Conservation (phyloP, 2,329 filamentous ascomycete species). For the Stachybotrys echinatus region DNA sequence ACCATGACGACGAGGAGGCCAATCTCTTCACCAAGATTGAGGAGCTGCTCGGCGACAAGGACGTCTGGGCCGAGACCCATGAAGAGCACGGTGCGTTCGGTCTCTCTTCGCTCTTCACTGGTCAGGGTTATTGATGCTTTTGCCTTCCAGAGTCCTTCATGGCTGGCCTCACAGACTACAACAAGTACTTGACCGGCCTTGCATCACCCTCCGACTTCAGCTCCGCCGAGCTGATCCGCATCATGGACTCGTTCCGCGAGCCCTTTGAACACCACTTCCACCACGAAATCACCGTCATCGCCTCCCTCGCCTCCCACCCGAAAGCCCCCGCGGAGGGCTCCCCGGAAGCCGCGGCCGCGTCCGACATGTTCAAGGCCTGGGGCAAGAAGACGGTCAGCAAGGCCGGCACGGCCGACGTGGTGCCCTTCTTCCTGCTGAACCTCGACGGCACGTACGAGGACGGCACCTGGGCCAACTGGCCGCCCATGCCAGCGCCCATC, state of each 20-base stretch:
- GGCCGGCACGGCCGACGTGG: conserved; percentile 52
- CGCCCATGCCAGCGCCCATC: conserved; percentile 56
- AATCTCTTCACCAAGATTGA: conserved; percentile 51
- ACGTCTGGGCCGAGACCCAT: conserved; percentile 46
- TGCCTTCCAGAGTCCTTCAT: conserved; percentile 38
- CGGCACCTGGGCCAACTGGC: conserved; percentile 57
- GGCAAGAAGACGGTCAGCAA: conserved; percentile 60
- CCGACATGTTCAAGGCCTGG: conserved; percentile 52
- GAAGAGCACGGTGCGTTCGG: conserved; percentile 45
- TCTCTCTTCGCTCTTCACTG: not conserved
- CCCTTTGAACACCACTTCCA: conserved; percentile 52
- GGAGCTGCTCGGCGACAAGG: conserved; percentile 42
- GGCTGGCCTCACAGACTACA: conserved; percentile 43
- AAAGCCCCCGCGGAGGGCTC: conserved; percentile 43
- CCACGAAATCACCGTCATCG: conserved; percentile 48
- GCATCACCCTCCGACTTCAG: conserved; percentile 36
- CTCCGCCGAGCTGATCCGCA: conserved; percentile 35
- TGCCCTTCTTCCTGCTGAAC: conserved; percentile 62
- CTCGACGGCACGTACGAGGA: conserved; percentile 54
- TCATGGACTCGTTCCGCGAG: conserved; percentile 45
- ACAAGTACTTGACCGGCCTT: conserved; percentile 43
- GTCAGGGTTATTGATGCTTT: too few species aligned
- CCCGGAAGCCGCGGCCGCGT: conserved; percentile 37
- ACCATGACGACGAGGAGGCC: conserved; percentile 56
- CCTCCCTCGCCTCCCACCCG: conserved; percentile 41